Evolutionary conservation across 495 filamentous ascomycete genomes (phyloP).

Genomic region (Clohesyomyces aquaticus): DNA sequence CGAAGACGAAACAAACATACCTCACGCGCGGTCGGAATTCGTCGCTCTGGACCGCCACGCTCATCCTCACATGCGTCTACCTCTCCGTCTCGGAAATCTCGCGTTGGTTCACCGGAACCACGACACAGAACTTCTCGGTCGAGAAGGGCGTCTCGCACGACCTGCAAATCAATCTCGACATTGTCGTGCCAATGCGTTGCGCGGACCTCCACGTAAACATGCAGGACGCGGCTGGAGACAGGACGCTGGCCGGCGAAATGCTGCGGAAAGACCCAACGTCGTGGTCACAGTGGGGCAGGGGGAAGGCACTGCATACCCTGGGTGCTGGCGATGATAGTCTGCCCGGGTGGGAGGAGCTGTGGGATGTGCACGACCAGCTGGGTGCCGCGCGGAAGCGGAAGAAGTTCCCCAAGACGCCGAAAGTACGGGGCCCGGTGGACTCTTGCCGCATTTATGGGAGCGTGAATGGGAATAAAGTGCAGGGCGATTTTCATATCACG

Average conservation of each 20-base stretch:
- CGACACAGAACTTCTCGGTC: slow-evolving; percentile 87
- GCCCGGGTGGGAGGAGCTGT: slow-evolving; percentile 57
- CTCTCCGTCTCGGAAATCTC: slow-evolving; percentile 76
- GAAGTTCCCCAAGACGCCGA: slow-evolving; percentile 73
- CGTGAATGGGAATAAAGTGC: slow-evolving; percentile 91
- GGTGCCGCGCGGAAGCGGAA: slow-evolving; percentile 63
- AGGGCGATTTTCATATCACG: slow-evolving; percentile 98
- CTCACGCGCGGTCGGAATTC: slow-evolving; percentile 78
- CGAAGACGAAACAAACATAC: slow-evolving; percentile 95
- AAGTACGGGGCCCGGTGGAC: slow-evolving; percentile 60
- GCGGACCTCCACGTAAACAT: slow-evolving; percentile 90
- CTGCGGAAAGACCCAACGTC: slow-evolving; percentile 75
- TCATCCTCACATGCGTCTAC: slow-evolving; percentile 69
- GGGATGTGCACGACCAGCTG: slow-evolving; percentile 75
- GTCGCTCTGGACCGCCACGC: slow-evolving; percentile 88
- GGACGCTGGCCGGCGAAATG: slow-evolving; percentile 78
- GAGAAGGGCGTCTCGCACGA: slow-evolving; percentile 88
- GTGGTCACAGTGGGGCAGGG: slow-evolving; percentile 81
- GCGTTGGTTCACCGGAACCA: slow-evolving; percentile 81
- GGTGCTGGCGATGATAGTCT: slow-evolving; percentile 52
- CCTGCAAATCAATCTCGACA: slow-evolving; percentile 93
- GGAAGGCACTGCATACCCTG: slow-evolving; percentile 67
- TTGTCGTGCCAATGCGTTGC: slow-evolving; percentile 91
- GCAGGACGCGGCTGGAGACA: slow-evolving; percentile 91
- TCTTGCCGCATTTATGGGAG: slow-evolving; percentile 87